These are phyloP conservation scores for Schizopora paradoxa DNA, from an alignment of 1,284 basidiomycete species.

Conservation along the genomic window DNA sequence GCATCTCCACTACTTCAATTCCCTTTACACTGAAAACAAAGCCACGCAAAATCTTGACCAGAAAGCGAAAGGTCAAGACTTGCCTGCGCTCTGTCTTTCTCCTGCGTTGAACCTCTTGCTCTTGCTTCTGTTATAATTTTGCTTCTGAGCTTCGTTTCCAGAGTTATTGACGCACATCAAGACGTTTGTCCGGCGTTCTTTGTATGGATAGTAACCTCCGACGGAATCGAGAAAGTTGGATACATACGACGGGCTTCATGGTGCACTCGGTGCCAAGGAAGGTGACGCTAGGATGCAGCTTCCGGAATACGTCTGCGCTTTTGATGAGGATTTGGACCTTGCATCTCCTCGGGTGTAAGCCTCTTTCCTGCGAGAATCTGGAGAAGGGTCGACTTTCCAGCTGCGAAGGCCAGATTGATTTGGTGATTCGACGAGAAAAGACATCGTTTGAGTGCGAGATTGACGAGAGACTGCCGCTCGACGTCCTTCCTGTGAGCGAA, in stretches of 20 bases:
- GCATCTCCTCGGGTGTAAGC: conserved; percentile 52
- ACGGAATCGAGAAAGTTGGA: conserved; percentile 91
- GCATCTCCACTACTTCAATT: too few species aligned
- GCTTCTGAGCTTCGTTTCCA: too few species aligned
- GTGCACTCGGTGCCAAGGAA: conserved; percentile 96
- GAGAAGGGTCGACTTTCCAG: conserved; percentile 93
- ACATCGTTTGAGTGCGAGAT: conserved; percentile 47
- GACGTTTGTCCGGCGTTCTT: conserved; percentile 81
- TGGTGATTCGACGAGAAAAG: neutral
- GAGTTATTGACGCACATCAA: too few species aligned
- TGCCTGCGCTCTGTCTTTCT: too few species aligned
- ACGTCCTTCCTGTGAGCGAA: conserved; percentile 48
- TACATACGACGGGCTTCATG: conserved; percentile 95
- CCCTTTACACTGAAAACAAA: too few species aligned
- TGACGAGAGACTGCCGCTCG: conserved; percentile 55
- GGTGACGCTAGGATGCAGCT: conserved; percentile 70
- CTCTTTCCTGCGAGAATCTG: conserved; percentile 93
- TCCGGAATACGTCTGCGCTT: conserved; percentile 80
- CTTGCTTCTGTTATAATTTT: too few species aligned
- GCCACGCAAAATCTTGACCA: too few species aligned
- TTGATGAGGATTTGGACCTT: conserved; percentile 72
- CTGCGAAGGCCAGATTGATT: conserved; percentile 40
- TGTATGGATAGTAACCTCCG: conserved; percentile 92
- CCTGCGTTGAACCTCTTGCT: too few species aligned
- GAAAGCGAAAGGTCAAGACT: too few species aligned